Evolutionary conservation across 2,329 filamentous ascomycete species (phyloP).

Genomic region (Paecilomyces sp.): DNA sequence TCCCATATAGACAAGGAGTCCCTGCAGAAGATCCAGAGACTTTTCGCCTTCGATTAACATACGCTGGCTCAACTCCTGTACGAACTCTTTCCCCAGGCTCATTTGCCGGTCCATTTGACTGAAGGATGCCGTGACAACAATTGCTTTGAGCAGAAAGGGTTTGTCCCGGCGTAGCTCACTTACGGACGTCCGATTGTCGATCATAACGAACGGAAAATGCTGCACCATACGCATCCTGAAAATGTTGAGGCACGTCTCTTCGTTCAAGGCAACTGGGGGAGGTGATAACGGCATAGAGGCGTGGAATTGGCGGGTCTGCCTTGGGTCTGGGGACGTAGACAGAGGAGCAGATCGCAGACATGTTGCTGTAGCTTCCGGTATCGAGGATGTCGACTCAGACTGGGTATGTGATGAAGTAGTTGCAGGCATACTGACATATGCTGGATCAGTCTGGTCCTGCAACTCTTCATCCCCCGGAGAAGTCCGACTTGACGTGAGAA

Average conservation of each 20-base stretch:
- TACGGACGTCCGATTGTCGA: conserved; percentile 1
- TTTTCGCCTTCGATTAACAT: conserved; percentile 20
- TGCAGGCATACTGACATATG: neutral
- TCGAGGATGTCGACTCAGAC: neutral
- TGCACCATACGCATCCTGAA: conserved; percentile 1
- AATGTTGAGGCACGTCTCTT: conserved; percentile 1
- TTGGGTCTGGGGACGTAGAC: neutral
- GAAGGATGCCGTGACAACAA: conserved; percentile 18
- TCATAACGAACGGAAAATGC: conserved; percentile 5
- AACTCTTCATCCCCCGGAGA: neutral
- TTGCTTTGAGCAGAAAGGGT: conserved; percentile 23
- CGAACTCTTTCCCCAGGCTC: conserved; percentile 16
- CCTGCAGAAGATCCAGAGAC: conserved; percentile 26
- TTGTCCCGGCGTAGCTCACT: conserved; percentile 8
- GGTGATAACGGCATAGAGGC: neutral
- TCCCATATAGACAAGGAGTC: conserved; percentile 21
- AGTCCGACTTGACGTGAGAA: conserved; percentile 1
- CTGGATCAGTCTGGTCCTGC: neutral
- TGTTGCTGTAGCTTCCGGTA: neutral
- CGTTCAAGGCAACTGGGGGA: neutral
- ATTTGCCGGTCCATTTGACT: conserved; percentile 16
- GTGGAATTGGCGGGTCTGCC: neutral
- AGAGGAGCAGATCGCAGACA: neutral
- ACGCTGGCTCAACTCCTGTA: conserved; percentile 17
- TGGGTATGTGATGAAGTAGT: neutral